A percentile compares a stretch with the other conserved stretches of the same genome.
Evolutionary conservation across 1,284 basidiomycete species (phyloP).

Genomic region (Ustilago loliicola): DNA sequence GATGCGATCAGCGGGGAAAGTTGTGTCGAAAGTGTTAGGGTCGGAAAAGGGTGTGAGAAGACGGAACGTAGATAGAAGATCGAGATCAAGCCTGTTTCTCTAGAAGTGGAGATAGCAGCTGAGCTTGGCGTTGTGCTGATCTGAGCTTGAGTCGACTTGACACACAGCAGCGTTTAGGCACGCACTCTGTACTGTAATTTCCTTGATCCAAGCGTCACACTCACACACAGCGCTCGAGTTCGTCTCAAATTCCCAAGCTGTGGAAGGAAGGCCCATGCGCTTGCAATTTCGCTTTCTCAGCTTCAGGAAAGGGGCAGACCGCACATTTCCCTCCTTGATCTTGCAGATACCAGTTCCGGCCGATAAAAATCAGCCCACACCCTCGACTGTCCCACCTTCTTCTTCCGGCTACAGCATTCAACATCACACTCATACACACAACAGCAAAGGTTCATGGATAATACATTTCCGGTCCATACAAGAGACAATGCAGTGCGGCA

Average conservation of each 20-base stretch:
- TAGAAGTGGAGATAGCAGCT: conserved; percentile 10
- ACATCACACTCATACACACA: background rate
- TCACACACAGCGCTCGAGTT: background rate
- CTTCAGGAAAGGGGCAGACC: background rate
- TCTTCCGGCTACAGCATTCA: background rate
- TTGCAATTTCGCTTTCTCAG: conserved; percentile 11
- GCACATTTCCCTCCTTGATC: background rate
- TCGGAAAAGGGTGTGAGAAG: background rate
- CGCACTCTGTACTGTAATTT: background rate
- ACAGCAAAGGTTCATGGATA: background rate
- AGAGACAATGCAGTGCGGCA: background rate
- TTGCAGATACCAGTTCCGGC: conserved; percentile 8
- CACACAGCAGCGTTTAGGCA: background rate
- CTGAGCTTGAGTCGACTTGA: conserved; percentile 2
- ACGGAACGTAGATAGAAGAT: background rate
- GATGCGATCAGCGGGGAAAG: too few relatives aligned
- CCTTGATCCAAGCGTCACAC: conserved; percentile 1
- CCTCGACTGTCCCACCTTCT: background rate
- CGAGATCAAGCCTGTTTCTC: background rate
- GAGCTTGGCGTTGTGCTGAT: conserved; percentile 11
- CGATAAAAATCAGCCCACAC: conserved; percentile 7
- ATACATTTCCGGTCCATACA: background rate
- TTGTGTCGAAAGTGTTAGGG: background rate
- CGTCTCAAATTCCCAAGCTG: conserved; percentile 2
- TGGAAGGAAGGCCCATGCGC: background rate